Evolutionary conservation across 2,329 filamentous ascomycete species (phyloP).

Genomic region (Alternaria gaisen): DNA sequence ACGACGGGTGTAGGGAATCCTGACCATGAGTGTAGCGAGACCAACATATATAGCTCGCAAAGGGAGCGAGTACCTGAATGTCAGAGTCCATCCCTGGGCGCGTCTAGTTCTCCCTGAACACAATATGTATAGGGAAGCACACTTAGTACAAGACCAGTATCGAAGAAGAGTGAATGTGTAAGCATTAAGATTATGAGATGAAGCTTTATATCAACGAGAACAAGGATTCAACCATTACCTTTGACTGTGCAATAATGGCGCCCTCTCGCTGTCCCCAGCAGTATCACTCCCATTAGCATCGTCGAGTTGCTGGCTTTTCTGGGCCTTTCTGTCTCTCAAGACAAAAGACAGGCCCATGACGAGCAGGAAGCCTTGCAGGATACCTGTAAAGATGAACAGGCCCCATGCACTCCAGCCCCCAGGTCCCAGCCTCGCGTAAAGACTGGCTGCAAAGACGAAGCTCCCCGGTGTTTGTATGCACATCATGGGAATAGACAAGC

Average conservation of each 20-base stretch:
- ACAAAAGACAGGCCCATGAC: slow-evolving; percentile 83
- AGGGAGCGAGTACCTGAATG: slow-evolving; percentile 13
- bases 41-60: slow-evolving; percentile 3
- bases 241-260: slow-evolving; percentile 10
- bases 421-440: slow-evolving; percentile 79
- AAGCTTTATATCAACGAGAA: neutral
- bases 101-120: neutral
- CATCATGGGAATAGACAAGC: slow-evolving; percentile 97
- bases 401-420: slow-evolving; percentile 96
- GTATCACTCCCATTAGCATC: neutral
- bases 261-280: slow-evolving; percentile 6
- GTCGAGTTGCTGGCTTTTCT: slow-evolving; percentile 6
- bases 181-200: neutral
- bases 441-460: slow-evolving; percentile 85
- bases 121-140: neutral
- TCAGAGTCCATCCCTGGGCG: slow-evolving; percentile 2
- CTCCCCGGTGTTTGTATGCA: slow-evolving; percentile 95
- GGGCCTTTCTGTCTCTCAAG: slow-evolving; percentile 54
- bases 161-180: neutral
- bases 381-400: slow-evolving; percentile 85
- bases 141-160: neutral
- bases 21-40: neutral
- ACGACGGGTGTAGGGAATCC: neutral
- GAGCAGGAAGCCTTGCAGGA: slow-evolving; percentile 83
- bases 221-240: neutral